Evolutionary conservation across 768 basidiomycete species (phyloP).

Genomic region (Tephrocybe sp.): DNA sequence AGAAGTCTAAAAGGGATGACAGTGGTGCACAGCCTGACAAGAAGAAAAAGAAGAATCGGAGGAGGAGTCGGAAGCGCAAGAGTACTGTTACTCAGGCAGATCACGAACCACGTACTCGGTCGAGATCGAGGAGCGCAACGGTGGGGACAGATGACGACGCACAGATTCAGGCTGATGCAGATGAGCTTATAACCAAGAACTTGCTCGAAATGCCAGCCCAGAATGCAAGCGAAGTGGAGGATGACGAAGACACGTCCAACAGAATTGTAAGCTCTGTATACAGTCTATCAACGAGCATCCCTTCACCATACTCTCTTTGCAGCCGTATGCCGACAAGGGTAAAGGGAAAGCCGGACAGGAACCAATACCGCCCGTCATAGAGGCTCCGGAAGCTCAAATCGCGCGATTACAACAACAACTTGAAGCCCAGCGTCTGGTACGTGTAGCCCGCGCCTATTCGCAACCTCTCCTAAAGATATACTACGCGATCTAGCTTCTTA

Average conservation of each 20-base stretch:
- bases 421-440: constrained; percentile 37
- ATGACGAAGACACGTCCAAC: constrained; percentile 5
- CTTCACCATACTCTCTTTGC: not conserved
- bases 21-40: constrained; percentile 28
- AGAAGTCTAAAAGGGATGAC: constrained; percentile 31
- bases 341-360: constrained; percentile 36
- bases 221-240: constrained; percentile 1
- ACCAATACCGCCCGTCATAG: constrained; percentile 17
- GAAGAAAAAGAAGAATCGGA: constrained; percentile 37
- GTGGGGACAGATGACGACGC: constrained; percentile 11
- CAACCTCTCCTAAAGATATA: not conserved
- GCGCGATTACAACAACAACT: constrained; percentile 46
- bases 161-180: not conserved
- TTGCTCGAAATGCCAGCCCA: not conserved
- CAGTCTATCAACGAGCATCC: not conserved
- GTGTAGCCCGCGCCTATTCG: constrained; percentile 11
- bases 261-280: constrained; percentile 20
- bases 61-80: constrained; percentile 31
- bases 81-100: constrained; percentile 24
- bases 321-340: constrained; percentile 36
- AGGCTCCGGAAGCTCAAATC: constrained; percentile 27
- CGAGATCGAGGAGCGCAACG: constrained; percentile 17
- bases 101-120: constrained; percentile 12
- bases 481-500: constrained; percentile 38
- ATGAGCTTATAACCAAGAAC: not conserved